These are phyloP conservation scores for Psilocybe sp. DNA, from an alignment of 768 basidiomycete genomes.

Conservation along the genomic window DNA sequence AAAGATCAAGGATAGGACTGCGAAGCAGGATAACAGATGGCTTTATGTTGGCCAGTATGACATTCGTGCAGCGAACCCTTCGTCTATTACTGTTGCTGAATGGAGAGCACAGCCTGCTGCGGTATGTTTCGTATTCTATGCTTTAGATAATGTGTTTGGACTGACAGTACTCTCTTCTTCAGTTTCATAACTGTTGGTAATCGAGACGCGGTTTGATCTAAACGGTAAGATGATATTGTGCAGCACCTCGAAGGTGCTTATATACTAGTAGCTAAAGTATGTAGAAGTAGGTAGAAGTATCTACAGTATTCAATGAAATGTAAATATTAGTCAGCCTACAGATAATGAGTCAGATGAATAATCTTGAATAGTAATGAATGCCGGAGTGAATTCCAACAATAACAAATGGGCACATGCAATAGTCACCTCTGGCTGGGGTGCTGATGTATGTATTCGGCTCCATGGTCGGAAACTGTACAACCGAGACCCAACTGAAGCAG, in stretches of 20 bases:
- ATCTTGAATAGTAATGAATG: too few species aligned
- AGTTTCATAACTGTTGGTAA: too few species aligned
- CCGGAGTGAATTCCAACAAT: too few species aligned
- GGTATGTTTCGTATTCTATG: conserved; percentile 1
- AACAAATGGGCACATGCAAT: conserved; percentile 26
- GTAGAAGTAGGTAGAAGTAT: too few species aligned
- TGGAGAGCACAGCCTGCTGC: conserved; percentile 17
- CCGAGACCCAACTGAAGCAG: conserved; percentile 21
- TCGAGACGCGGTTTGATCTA: too few species aligned
- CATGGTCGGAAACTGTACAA: conserved; percentile 20
- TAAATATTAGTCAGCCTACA: too few species aligned
- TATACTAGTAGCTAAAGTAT: too few species aligned
- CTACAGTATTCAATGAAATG: too few species aligned
- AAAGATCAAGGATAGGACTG: background rate
- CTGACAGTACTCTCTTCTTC: background rate
- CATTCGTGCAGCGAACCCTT: background rate
- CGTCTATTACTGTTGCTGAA: conserved; percentile 21
- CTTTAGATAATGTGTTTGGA: background rate
- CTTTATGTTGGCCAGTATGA: conserved; percentile 31
- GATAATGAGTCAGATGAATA: too few species aligned
- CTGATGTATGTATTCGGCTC: conserved; percentile 20
- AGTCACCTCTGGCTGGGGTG: conserved; percentile 24
- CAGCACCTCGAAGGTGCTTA: too few species aligned
- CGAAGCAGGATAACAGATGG: conserved; percentile 14
- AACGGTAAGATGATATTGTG: too few species aligned